phyloP scores from a whole-genome alignment of 257 asterid genomes.

The Petunia secreta region DNA sequence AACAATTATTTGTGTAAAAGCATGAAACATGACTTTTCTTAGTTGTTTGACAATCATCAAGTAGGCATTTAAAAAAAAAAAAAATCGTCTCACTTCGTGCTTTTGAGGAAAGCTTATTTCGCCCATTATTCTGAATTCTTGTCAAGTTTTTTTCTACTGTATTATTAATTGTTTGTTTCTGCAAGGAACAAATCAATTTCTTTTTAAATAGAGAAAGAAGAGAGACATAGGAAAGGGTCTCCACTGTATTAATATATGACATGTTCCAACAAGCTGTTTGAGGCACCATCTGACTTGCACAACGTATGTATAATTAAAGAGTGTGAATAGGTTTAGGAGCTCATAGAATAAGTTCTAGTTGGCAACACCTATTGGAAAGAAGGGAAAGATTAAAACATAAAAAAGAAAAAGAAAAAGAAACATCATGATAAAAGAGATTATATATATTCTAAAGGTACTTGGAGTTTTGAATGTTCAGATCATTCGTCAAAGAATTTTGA shows the following conservation, averaged over 20 bases:
- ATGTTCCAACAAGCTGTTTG: background rate
- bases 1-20: slow-evolving; percentile 2
- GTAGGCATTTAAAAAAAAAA: background rate
- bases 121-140: background rate
- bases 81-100: background rate
- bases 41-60: slow-evolving; percentile 24
- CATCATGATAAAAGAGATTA: too few relatives aligned
- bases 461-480: background rate
- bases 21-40: slow-evolving; percentile 24
- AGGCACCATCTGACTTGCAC: background rate
- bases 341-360: background rate
- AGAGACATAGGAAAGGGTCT: background rate
- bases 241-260: background rate
- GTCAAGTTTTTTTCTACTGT: background rate
- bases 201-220: background rate
- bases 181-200: background rate
- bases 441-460: background rate
- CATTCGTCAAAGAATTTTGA: background rate
- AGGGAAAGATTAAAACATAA: background rate
- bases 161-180: background rate
- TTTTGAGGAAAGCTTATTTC: background rate
- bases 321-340: background rate
- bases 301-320: background rate
- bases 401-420: background rate
- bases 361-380: background rate